Evolutionary conservation across 2,329 filamentous ascomycete genomes (phyloP).

Genomic region (Cladophialophora bantiana): DNA sequence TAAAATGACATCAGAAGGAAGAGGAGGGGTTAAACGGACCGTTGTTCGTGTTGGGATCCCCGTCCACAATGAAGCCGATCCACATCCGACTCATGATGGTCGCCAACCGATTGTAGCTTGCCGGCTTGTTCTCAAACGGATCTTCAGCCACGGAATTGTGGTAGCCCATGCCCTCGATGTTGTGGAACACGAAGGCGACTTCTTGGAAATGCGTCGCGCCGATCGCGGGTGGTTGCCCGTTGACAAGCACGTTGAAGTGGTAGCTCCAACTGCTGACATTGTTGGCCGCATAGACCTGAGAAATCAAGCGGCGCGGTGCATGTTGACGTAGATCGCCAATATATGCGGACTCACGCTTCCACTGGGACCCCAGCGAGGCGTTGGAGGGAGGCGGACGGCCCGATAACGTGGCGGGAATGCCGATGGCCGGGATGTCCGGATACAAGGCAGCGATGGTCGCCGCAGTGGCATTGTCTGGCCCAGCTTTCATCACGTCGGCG

Average conservation of each 20-base stretch:
- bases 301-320: conserved; percentile 62
- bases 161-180: conserved; percentile 44
- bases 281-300: conserved; percentile 58
- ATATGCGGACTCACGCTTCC: conserved; percentile 63
- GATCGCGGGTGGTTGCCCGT: conserved; percentile 51
- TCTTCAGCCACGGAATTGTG: conserved; percentile 26
- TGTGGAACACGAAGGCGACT: conserved; percentile 63
- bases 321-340: conserved; percentile 64
- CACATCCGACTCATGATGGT: conserved; percentile 60
- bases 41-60: conserved; percentile 52
- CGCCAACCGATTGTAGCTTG: conserved; percentile 53
- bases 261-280: conserved; percentile 65
- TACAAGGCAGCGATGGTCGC: conserved; percentile 57
- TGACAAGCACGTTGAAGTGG: conserved; percentile 65
- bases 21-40: conserved; percentile 15
- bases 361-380: conserved; percentile 53
- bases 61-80: conserved; percentile 58
- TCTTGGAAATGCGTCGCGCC: conserved; percentile 64
- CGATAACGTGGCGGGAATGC: conserved; percentile 56
- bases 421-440: conserved; percentile 58
- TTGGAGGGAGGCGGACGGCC: conserved; percentile 22
- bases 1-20: neutral
- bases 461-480: conserved; percentile 31
- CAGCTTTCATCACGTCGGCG: conserved; percentile 47
- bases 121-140: conserved; percentile 50